Conservation (phyloP, 768 basidiomycete species). For the Pholiota conissans region DNA sequence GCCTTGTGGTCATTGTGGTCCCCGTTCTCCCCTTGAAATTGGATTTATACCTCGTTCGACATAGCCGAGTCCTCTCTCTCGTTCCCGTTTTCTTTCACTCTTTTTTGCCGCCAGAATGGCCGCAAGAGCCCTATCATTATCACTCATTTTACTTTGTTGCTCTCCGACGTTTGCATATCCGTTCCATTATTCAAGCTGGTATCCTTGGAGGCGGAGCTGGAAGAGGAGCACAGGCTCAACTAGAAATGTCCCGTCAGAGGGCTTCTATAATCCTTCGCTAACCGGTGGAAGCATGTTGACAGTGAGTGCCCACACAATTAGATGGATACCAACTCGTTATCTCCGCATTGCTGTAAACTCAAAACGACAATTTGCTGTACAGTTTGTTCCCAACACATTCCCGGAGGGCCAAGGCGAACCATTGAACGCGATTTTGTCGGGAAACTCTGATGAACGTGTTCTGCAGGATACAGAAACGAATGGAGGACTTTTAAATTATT, state of each 20-base stretch:
- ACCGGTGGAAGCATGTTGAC: conserved; percentile 72
- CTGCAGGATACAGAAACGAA: conserved; percentile 56
- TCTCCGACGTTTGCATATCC: conserved; percentile 17
- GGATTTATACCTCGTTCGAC: conserved; percentile 4
- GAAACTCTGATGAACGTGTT: conserved; percentile 68
- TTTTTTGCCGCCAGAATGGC: conserved; percentile 13
- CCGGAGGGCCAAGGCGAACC: conserved; percentile 84
- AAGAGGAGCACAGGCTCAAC: conserved; percentile 11
- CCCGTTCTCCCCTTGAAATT: neutral
- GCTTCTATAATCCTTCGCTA: conserved; percentile 58
- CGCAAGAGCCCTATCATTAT: conserved; percentile 18
- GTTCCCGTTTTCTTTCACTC: conserved; percentile 3
- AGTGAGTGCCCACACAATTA: conserved; percentile 41
- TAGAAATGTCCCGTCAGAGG: conserved; percentile 46
- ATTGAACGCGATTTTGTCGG: conserved; percentile 79
- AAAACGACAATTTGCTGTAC: neutral
- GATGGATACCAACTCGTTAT: neutral
- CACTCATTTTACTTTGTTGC: conserved; percentile 19
- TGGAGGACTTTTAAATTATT: conserved; percentile 84
- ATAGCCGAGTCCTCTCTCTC: neutral
- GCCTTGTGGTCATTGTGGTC: neutral
- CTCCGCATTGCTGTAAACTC: neutral
- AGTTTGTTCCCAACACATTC: conserved; percentile 58
- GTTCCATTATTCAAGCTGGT: conserved; percentile 9
- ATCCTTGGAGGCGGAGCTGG: conserved; percentile 14